phyloP scores from a whole-genome alignment of 2,329 filamentous ascomycete species.

The Aureobasidium vineae region DNA sequence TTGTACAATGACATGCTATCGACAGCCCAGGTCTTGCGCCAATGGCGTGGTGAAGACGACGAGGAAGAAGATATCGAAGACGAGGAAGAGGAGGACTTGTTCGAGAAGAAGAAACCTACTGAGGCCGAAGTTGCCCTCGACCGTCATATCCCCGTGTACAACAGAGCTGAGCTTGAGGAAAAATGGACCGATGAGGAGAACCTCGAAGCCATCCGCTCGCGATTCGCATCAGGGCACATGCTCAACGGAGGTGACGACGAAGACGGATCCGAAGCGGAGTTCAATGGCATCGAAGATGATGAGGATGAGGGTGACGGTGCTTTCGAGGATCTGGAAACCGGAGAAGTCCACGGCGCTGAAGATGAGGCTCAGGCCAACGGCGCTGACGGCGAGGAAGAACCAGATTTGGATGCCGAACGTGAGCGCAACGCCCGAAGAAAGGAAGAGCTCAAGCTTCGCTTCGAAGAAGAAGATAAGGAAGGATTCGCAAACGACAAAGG shows the following conservation, averaged over 20 bases:
- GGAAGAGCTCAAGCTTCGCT: conserved; percentile 89
- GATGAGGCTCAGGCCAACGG: conserved; percentile 44
- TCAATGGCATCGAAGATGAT: conserved; percentile 50
- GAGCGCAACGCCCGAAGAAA: conserved; percentile 88
- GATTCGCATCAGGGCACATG: conserved; percentile 70
- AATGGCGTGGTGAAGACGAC: conserved; percentile 70
- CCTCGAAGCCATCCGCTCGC: conserved; percentile 68
- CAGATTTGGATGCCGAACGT: conserved; percentile 77
- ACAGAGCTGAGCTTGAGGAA: conserved; percentile 75
- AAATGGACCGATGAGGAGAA: conserved; percentile 84
- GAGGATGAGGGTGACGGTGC: conserved; percentile 73
- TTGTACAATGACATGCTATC: conserved; percentile 84
- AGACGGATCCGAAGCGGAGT: conserved; percentile 55
- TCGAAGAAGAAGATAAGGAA: conserved; percentile 97
- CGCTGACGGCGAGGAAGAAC: conserved; percentile 46
- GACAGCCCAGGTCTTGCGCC: conserved; percentile 69
- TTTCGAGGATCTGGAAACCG: conserved; percentile 83
- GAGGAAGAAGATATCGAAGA: conserved; percentile 56
- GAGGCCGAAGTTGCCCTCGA: conserved; percentile 61
- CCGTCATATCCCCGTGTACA: conserved; percentile 71
- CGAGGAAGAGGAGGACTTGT: conserved; percentile 64
- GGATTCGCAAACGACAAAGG: conserved; percentile 90
- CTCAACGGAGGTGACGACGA: conserved; percentile 53
- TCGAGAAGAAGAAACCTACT: conserved; percentile 55
- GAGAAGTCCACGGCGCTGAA: conserved; percentile 53